phyloP scores from a whole-genome alignment of 805 yeast genomes.

The Cyberlindnera samutprakarnensis region DNA sequence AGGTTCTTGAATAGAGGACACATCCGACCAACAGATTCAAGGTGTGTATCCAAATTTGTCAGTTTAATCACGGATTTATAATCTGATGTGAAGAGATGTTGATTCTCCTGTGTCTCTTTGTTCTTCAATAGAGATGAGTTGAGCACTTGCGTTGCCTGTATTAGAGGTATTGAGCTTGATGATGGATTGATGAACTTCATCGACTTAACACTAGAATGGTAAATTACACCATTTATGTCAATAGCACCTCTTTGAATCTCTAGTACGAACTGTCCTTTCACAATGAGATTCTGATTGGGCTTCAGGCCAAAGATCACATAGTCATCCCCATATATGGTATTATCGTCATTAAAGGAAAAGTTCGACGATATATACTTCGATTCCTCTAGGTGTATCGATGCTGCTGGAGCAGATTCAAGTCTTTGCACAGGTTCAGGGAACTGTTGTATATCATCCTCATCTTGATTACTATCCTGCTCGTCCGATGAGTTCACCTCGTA shows the following conservation, averaged over 20 bases:
- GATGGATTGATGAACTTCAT: slow-evolving; percentile 30
- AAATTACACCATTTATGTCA: slow-evolving; percentile 31
- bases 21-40: slow-evolving; percentile 35
- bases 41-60: slow-evolving; percentile 31
- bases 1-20: slow-evolving; percentile 38
- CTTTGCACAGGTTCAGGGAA: not conserved
- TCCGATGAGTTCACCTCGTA: slow-evolving; percentile 19
- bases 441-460: not conserved
- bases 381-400: slow-evolving; percentile 2
- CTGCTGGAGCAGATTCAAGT: slow-evolving; percentile 1
- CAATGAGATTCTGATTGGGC: slow-evolving; percentile 32
- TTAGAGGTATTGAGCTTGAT: slow-evolving; percentile 32
- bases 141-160: slow-evolving; percentile 33
- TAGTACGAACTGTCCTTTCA: slow-evolving; percentile 41
- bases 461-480: slow-evolving; percentile 8
- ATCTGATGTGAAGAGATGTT: slow-evolving; percentile 30
- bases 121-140: slow-evolving; percentile 26
- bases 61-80: slow-evolving; percentile 38
- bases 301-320: slow-evolving; percentile 36
- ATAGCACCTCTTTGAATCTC: slow-evolving; percentile 41
- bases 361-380: slow-evolving; percentile 25
- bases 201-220: slow-evolving; percentile 22
- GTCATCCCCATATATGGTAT: slow-evolving; percentile 26
- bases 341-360: slow-evolving; percentile 31
- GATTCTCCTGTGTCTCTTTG: slow-evolving; percentile 25